A percentile compares a stretch with the other conserved stretches of the same genome.
phyloP scores from a whole-genome alignment of 352 stramenopile species.

The Globisporangium uncinulatum region DNA sequence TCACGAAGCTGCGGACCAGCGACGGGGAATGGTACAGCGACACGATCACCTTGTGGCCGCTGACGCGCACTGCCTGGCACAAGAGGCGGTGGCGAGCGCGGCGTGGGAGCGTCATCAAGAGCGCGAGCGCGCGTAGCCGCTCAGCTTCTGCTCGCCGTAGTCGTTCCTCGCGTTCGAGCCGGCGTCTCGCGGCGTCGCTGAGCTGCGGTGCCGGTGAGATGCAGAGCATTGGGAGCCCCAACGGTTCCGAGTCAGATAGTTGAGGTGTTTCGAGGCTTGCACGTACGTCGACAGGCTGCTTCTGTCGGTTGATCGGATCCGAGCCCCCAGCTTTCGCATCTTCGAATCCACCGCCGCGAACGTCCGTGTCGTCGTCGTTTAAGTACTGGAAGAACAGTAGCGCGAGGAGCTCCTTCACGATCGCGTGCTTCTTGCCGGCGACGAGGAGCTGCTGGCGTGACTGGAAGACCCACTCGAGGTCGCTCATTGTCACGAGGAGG shows the following conservation, averaged over 20 bases:
- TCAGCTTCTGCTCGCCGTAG: conserved; percentile 43
- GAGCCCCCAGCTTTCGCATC: no score
- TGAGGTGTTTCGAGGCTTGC: neutral
- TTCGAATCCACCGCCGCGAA: no score
- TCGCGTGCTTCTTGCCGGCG: conserved; percentile 42
- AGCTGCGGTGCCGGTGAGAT: conserved; percentile 40
- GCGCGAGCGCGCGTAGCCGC: conserved; percentile 34
- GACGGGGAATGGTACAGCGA: conserved; percentile 58
- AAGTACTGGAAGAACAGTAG: conserved; percentile 68
- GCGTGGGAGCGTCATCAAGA: conserved; percentile 35
- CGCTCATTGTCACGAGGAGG: conserved; percentile 36
- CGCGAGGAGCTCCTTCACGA: conserved; percentile 43
- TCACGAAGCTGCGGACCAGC: conserved; percentile 47
- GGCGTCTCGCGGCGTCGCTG: conserved; percentile 34
- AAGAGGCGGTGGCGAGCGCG: conserved; percentile 48
- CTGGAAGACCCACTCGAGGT: conserved; percentile 54
- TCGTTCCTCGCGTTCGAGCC: conserved; percentile 45
- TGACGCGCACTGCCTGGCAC: conserved; percentile 22
- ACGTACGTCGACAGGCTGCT: neutral
- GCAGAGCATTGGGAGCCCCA: conserved; percentile 17
- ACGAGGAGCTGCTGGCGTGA: conserved; percentile 32
- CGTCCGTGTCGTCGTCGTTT: neutral
- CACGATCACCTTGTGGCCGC: conserved; percentile 39
- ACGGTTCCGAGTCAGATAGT: neutral
- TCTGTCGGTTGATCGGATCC: neutral